A percentile compares a stretch with the other conserved stretches of the same genome.
Evolutionary conservation across 1,284 basidiomycete species (phyloP).

Genomic region (Stereum hirsutum): DNA sequence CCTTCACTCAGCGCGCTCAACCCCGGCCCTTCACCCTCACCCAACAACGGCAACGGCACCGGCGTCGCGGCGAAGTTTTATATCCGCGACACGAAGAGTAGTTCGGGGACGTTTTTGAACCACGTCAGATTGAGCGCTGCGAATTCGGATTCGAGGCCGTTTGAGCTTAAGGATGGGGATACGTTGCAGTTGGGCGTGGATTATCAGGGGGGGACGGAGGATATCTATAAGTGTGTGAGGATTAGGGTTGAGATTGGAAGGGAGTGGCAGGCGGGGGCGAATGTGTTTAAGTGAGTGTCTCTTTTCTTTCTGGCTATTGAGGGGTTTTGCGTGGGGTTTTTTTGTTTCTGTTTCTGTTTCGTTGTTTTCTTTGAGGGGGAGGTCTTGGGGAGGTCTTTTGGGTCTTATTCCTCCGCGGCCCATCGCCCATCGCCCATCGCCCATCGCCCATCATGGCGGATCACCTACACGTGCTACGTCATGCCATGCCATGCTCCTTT

Average conservation of each 20-base stretch:
- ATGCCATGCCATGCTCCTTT: too few species aligned
- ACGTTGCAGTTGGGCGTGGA: slow-evolving; percentile 95
- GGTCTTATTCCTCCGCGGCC: too few species aligned
- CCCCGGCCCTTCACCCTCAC: too few species aligned
- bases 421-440: too few species aligned
- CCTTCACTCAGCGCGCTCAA: too few species aligned
- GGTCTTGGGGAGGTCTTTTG: too few species aligned
- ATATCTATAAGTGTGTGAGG: slow-evolving; percentile 97
- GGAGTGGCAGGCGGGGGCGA: slow-evolving; percentile 84
- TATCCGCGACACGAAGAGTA: slow-evolving; percentile 87
- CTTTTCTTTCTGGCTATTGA: not conserved
- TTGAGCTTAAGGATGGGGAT: slow-evolving; percentile 88
- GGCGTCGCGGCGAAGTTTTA: slow-evolving; percentile 71
- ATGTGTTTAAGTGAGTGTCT: slow-evolving; percentile 89
- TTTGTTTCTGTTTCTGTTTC: not conserved
- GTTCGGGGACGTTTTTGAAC: slow-evolving; percentile 93
- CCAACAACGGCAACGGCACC: too few species aligned
- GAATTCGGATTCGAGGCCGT: slow-evolving; percentile 73
- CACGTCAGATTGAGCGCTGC: slow-evolving; percentile 86
- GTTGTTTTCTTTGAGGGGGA: not conserved
- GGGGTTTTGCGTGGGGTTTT: slow-evolving; percentile 2
- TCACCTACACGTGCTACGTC: too few species aligned
- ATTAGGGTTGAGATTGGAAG: slow-evolving; percentile 88
- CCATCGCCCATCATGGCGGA: too few species aligned
- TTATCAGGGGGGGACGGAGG: slow-evolving; percentile 96